Evolutionary conservation across 2,329 filamentous ascomycete species (phyloP).

Genomic region (Epichloe sylvatica): DNA sequence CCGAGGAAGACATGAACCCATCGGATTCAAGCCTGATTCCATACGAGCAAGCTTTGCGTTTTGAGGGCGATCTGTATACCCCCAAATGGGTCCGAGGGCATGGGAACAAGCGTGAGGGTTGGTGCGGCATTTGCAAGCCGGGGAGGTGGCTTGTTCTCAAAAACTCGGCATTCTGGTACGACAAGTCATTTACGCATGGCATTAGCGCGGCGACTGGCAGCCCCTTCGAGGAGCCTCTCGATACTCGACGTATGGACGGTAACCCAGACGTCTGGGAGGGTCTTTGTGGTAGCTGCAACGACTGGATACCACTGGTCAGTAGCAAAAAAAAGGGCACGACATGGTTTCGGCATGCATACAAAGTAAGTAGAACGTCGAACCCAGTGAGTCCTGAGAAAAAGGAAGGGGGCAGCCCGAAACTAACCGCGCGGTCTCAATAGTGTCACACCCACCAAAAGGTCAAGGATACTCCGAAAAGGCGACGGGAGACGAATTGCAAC

Average conservation of each 20-base stretch:
- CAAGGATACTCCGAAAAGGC: slow-evolving; percentile 55
- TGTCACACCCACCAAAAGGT: slow-evolving; percentile 60
- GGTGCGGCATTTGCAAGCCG: slow-evolving; percentile 80
- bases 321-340: slow-evolving; percentile 88
- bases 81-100: slow-evolving; percentile 74
- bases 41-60: slow-evolving; percentile 66
- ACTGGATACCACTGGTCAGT: slow-evolving; percentile 70
- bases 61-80: slow-evolving; percentile 70
- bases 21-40: slow-evolving; percentile 61
- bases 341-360: slow-evolving; percentile 83
- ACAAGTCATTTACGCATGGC: slow-evolving; percentile 80
- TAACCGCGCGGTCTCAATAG: slow-evolving; percentile 21
- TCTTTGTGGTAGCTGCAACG: slow-evolving; percentile 62
- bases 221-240: slow-evolving; percentile 63
- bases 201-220: slow-evolving; percentile 71
- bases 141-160: slow-evolving; percentile 78
- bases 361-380: slow-evolving; percentile 35
- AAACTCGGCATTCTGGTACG: slow-evolving; percentile 87
- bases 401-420: background rate
- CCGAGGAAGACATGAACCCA: slow-evolving; percentile 70
- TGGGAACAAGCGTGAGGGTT: slow-evolving; percentile 76
- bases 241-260: slow-evolving; percentile 62
- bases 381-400: slow-evolving; percentile 2
- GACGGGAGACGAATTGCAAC: slow-evolving; percentile 42
- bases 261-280: slow-evolving; percentile 75